Base-by-base conservation (phyloP, 1,139 yeast genomes). In the Scheffersomyces cryptocercus region DNA sequence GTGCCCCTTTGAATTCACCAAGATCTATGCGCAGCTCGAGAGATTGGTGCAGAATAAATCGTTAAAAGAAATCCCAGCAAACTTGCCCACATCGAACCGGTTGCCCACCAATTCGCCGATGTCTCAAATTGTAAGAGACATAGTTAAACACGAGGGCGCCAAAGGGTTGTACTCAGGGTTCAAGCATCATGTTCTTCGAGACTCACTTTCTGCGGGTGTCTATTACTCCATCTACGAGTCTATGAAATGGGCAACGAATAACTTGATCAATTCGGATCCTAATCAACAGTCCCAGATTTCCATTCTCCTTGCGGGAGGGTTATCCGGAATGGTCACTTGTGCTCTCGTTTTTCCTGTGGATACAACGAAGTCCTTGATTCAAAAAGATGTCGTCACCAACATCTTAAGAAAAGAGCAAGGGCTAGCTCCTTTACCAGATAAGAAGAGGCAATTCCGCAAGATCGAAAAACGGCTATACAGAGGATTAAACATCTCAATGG, bases 1-100 rank as follows among this genome's bases (percentile, higher is more conserved):
- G 3, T 85, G 93, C 54, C 97, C 97, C 0, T 88, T 88, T 60
- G 97, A 88, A 61, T 81, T 87, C 61, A 83, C 93, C 39, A 89
- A 89, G 59, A 74, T 88, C 6, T 88, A 85, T 48, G 85, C 93
- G 35, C 96, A 89, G 61, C 78, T 88, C 54, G 71, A 81, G 53
- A 58, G 77, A 47, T 59, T 81, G 55, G 75, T 78, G 37, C 72
- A 73, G 49, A 49, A 42, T 43, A 62, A 49, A 40, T 59, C 56
- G 35, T 37, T 44, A 36, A 44, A 40, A 30, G 56, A 53, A 20
- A 30, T 50, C 15, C 56, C 61, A 6, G 48, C 50, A 28, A 39
- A 43, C 5, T 31, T 31, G n/a, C 35, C 35, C 3, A 31, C 35
- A 14, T 20, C 10, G 35, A 45, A 50, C 35, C 51, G 45, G 28